phyloP scores from a whole-genome alignment of 208 protist genomes.

The Acanthamoeba castellanii region DNA sequence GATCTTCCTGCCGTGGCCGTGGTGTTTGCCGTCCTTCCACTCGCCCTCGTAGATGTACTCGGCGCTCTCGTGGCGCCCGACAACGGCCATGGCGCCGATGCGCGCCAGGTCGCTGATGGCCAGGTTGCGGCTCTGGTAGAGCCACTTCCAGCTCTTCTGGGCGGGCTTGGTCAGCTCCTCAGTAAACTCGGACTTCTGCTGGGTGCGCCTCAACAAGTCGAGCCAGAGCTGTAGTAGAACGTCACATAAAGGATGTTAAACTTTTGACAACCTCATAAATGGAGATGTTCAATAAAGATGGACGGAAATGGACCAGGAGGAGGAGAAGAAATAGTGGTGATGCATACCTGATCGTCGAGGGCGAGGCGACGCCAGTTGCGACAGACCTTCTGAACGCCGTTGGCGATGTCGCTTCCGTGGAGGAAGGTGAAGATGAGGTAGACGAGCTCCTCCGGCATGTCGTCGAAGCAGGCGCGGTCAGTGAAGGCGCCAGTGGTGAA shows the following conservation, averaged over 20 bases:
- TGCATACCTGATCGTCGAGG: conserved; percentile 53
- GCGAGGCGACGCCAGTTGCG: conserved; percentile 41
- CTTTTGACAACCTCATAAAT: not conserved
- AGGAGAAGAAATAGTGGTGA: not conserved
- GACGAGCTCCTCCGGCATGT: conserved; percentile 68
- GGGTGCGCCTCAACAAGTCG: not conserved
- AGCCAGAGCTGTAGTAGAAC: not conserved
- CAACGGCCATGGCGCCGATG: not conserved
- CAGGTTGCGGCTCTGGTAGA: conserved; percentile 39
- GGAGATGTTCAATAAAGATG: not conserved
- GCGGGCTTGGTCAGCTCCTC: conserved; percentile 66
- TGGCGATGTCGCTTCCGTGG: conserved; percentile 54
- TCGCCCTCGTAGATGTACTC: conserved; percentile 71
- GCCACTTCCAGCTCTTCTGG: conserved; percentile 71
- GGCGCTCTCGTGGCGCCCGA: conserved; percentile 63
- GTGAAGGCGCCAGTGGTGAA: not conserved
- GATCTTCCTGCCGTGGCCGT: conserved; percentile 64
- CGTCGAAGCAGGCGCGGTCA: conserved; percentile 19
- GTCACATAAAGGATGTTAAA: too few relatives aligned
- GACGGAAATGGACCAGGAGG: not conserved
- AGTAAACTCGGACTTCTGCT: not conserved
- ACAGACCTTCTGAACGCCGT: conserved; percentile 65
- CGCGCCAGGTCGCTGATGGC: not conserved
- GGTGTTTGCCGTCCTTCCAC: conserved; percentile 64
- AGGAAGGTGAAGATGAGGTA: conserved; percentile 72